A percentile compares a stretch with the other conserved stretches of the same genome.
Evolutionary conservation across 345 rosid species (phyloP).

Genomic region (Dipteronia dyeriana): DNA sequence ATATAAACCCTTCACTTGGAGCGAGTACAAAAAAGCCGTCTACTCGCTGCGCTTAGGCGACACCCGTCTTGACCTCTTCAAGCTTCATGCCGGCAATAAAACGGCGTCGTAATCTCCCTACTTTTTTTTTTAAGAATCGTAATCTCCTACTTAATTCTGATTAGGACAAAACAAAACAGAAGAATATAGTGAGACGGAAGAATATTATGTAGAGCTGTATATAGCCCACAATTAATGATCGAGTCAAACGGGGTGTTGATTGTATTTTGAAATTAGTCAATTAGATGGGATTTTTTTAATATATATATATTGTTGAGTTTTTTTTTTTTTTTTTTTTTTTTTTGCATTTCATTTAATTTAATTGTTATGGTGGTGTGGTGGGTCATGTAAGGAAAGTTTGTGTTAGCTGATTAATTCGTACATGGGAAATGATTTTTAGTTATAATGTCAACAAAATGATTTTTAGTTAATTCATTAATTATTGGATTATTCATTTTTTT

Average conservation of each 20-base stretch:
- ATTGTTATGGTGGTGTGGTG: too few relatives aligned
- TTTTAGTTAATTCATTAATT: neutral
- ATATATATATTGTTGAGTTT: neutral
- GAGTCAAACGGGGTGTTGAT: neutral
- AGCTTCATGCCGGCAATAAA: slow-evolving; percentile 22
- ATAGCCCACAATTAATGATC: neutral
- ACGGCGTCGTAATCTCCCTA: neutral
- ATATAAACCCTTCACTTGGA: slow-evolving; percentile 79
- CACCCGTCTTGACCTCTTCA: slow-evolving; percentile 67
- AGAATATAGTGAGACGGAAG: neutral
- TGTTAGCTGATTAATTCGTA: neutral
- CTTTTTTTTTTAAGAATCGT: too few relatives aligned
- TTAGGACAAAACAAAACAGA: neutral
- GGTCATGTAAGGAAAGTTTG: neutral
- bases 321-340: neutral
- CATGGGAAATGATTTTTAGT: neutral
- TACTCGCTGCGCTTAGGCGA: slow-evolving; percentile 69
- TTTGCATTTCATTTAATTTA: neutral
- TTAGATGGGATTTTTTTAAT: neutral
- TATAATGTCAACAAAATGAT: too few relatives aligned
- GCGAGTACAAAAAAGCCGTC: slow-evolving; percentile 73
- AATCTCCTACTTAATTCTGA: slow-evolving; percentile 7
- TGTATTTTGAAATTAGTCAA: neutral
- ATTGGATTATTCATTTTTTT: too few relatives aligned
- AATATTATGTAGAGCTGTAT: neutral